Conservation (phyloP, 805 yeast species). For the Ogataea kodamae region DNA sequence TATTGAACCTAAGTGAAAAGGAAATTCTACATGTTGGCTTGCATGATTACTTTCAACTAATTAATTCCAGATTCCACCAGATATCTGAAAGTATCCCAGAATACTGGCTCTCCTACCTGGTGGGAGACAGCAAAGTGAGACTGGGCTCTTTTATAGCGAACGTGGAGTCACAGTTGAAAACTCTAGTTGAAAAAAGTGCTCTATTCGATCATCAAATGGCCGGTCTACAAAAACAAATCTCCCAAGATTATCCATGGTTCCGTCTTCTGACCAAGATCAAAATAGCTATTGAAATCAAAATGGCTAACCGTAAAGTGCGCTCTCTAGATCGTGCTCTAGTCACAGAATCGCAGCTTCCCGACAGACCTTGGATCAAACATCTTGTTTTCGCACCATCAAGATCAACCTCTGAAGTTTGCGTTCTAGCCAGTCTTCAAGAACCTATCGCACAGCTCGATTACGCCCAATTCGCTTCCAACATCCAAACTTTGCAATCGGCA, state of each 20-base stretch:
- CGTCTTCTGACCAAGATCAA: slow-evolving; percentile 53
- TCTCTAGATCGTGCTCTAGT: slow-evolving; percentile 55
- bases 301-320: slow-evolving; percentile 50
- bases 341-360: slow-evolving; percentile 41
- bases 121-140: slow-evolving; percentile 26
- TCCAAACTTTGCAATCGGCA: slow-evolving; percentile 5
- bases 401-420: slow-evolving; percentile 48
- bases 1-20: slow-evolving; percentile 51
- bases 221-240: slow-evolving; percentile 46
- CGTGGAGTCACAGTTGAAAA: slow-evolving; percentile 6
- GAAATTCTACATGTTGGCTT: slow-evolving; percentile 53
- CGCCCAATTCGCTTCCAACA: slow-evolving; percentile 26
- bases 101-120: slow-evolving; percentile 28
- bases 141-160: slow-evolving; percentile 13
- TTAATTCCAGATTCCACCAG: slow-evolving; percentile 35
- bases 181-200: slow-evolving; percentile 10
- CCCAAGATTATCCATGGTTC: slow-evolving; percentile 79
- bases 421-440: slow-evolving; percentile 59
- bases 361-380: slow-evolving; percentile 62
- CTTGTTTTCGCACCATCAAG: slow-evolving; percentile 56
- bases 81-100: slow-evolving; percentile 26
- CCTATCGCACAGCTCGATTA: slow-evolving; percentile 47
- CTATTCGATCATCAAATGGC: slow-evolving; percentile 23
- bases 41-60: slow-evolving; percentile 43
- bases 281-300: slow-evolving; percentile 53